These are phyloP conservation scores for Hibiscus tridactylites DNA, from an alignment of 345 rosid genomes.

Conservation along the genomic window DNA sequence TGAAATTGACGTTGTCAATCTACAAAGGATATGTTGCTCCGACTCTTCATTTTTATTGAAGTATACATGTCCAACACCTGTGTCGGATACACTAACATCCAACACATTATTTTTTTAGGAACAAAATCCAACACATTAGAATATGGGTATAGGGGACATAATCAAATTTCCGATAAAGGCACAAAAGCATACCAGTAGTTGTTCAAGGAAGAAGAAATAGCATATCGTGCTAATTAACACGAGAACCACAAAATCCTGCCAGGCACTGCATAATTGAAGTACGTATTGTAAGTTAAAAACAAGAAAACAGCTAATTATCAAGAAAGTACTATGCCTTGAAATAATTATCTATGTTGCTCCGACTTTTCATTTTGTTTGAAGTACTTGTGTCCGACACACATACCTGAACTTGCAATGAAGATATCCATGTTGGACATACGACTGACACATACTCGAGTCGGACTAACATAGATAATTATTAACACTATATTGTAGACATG, in stretches of 20 bases:
- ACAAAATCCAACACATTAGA: neutral
- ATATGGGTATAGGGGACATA: neutral
- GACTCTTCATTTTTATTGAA: neutral
- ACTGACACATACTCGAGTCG: neutral
- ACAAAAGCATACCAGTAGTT: slow-evolving; percentile 50
- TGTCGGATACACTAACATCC: neutral
- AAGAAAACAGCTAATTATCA: neutral
- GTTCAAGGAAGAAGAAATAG: slow-evolving; percentile 97
- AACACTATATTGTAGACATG: too few relatives aligned
- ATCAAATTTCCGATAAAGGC: neutral
- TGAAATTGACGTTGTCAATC: slow-evolving; percentile 1
- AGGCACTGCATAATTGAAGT: slow-evolving; percentile 50
- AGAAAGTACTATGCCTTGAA: neutral
- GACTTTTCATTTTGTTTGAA: neutral
- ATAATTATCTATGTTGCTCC: neutral
- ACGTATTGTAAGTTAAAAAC: neutral
- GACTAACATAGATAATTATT: too few relatives aligned
- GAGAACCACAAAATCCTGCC: slow-evolving; percentile 93
- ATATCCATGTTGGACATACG: neutral
- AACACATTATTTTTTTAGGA: too few relatives aligned
- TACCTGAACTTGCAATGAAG: neutral
- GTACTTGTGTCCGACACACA: neutral
- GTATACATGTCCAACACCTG: neutral
- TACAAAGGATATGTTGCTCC: neutral
- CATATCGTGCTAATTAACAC: slow-evolving; percentile 79